Percentiles rank a stretch among this genome's conserved stretches.
These are phyloP conservation scores for Phallus indusiatus DNA, from an alignment of 768 basidiomycete species.

Conservation along the genomic window DNA sequence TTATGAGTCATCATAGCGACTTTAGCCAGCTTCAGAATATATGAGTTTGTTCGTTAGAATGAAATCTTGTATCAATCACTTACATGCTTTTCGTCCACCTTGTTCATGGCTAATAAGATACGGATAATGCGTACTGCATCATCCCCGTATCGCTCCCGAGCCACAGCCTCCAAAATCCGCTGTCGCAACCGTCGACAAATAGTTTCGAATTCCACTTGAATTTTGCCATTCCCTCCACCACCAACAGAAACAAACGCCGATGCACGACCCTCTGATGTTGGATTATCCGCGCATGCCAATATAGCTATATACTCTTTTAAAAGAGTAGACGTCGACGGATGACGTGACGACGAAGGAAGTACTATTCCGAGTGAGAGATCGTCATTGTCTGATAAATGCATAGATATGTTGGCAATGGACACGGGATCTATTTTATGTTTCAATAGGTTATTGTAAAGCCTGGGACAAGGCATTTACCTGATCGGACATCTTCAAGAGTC, in stretches of 20 bases:
- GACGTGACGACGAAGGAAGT: constrained; percentile 37
- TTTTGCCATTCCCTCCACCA: constrained; percentile 45
- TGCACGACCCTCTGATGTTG: constrained; percentile 58
- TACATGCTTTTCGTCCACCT: constrained; percentile 93
- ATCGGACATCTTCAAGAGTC: constrained; percentile 49
- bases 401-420: constrained; percentile 53
- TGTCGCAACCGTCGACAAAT: constrained; percentile 58
- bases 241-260: constrained; percentile 61
- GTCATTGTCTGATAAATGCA: constrained; percentile 54
- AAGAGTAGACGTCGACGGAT: constrained; percentile 42
- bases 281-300: constrained; percentile 75
- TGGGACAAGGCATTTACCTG: constrained; percentile 34
- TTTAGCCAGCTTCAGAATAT: constrained; percentile 67
- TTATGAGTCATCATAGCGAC: constrained; percentile 87
- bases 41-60: background rate
- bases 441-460: no score
- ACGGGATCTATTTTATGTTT: constrained; percentile 42
- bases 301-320: constrained; percentile 78
- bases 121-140: constrained; percentile 78
- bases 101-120: constrained; percentile 70
- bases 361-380: constrained; percentile 56
- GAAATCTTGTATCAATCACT: constrained; percentile 14
- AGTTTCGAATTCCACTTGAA: constrained; percentile 73
- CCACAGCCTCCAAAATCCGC: constrained; percentile 65
- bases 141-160: constrained; percentile 74